Evolutionary conservation across 495 filamentous ascomycete genomes (phyloP), one percentile per base, ranked within the genome.

Genomic region (Hypoxylon subgilvum): DNA sequence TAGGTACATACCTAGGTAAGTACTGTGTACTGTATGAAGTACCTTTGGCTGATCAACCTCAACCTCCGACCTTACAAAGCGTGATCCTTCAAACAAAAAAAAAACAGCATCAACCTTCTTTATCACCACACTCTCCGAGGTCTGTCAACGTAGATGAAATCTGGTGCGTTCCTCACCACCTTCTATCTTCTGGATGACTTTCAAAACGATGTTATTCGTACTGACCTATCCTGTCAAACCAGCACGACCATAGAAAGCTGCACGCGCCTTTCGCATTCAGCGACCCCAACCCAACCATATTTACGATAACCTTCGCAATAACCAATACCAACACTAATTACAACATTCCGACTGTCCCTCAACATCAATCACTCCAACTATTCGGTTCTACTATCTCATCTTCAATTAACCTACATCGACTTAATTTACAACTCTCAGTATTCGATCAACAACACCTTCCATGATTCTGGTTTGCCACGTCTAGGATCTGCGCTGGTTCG

Each of bases 41-140:
- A n/a, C n/a, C 35, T 38, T 62, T 63, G 52, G 19, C 52, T 48
- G 59, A 44, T 63, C 59, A 57, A 48, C 47, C 59, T 63, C 36
- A 48, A 45, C 22, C 53, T 57, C 30, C 36, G 43, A 45, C 22
- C 53, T 57, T 32, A 5, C 31, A 19, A 39, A 50, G 53, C 23
- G n/a, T n/a, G n/a, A 16, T 39, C 48, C 36, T 52, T 28, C 19
- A 54, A 50, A 32, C 44, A 63, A 54, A 50, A 32, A 49, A 63
- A 63, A 54, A 56, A 57, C 60, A 58, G 42, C 47, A 49, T 31
- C 38, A 42, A 46, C 45, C 43, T 52, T 25, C 39, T 35, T 30
- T 28, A 6, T 17, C 13, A 56, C 21, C 21, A 59, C 18, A 23
- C 16, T 23, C 27, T 21, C 21, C 14, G 22, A 36, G 28, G 6